Conservation (phyloP, 2,329 filamentous ascomycete genomes). For the Myotisia sp. region DNA sequence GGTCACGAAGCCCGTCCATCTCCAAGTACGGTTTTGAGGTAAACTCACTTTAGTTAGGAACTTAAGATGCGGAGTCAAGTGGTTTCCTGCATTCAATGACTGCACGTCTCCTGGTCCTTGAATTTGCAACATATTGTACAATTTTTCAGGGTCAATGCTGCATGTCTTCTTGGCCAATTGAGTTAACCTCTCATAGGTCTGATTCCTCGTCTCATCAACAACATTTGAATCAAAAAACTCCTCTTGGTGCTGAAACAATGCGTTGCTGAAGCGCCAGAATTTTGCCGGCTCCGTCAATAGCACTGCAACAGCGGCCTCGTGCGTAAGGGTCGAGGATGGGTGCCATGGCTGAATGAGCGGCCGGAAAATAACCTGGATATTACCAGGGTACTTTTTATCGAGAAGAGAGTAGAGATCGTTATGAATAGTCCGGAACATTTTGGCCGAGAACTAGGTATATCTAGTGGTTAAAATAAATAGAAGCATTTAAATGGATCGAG, state of each 20-base stretch:
- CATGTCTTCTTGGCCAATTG: slow-evolving; percentile 47
- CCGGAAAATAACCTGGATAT: slow-evolving; percentile 66
- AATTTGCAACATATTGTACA: slow-evolving; percentile 57
- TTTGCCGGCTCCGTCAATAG: slow-evolving; percentile 52
- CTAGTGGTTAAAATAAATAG: not conserved
- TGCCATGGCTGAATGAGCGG: slow-evolving; percentile 95
- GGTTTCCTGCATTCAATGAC: slow-evolving; percentile 66
- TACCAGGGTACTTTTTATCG: slow-evolving; percentile 42
- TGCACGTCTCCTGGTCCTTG: too few species aligned
- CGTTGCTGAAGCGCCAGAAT: slow-evolving; percentile 67
- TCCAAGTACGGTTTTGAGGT: not conserved
- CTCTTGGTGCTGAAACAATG: slow-evolving; percentile 54
- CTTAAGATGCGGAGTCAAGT: slow-evolving; percentile 74
- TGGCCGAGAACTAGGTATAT: slow-evolving; percentile 41
- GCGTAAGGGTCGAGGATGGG: slow-evolving; percentile 58
- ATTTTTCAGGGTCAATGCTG: slow-evolving; percentile 54
- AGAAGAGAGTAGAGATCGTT: slow-evolving; percentile 51
- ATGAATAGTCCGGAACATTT: slow-evolving; percentile 66
- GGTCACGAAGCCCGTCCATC: not conserved
- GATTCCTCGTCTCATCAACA: slow-evolving; percentile 70
- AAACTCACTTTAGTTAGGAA: slow-evolving; percentile 55
- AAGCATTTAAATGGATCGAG: not conserved
- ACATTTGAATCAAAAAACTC: slow-evolving; percentile 75
- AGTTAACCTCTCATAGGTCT: slow-evolving; percentile 67
- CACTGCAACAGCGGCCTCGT: slow-evolving; percentile 70